Percentiles rank a stretch among this genome's conserved stretches.
Conservation (phyloP, 352 stramenopile species). For the Phytophthora nicotianae region DNA sequence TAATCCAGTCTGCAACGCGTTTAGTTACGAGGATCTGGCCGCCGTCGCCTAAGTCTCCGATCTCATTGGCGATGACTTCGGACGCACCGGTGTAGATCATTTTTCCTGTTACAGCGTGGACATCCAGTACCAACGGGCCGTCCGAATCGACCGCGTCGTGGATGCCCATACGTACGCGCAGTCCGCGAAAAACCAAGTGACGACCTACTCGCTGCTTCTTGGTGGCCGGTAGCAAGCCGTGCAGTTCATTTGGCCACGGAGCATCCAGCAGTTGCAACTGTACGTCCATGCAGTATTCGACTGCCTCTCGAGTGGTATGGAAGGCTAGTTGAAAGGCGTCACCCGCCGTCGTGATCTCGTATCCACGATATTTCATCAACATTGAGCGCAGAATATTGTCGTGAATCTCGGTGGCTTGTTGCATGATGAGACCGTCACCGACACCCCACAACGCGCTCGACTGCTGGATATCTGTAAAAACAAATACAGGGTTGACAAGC, state of each 20-base stretch:
- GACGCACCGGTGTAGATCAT: constrained; percentile 55
- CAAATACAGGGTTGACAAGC: constrained; percentile 54
- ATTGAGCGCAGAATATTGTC: constrained; percentile 49
- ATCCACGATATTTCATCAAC: constrained; percentile 52
- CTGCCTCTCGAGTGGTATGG: constrained; percentile 55
- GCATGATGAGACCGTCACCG: constrained; percentile 48
- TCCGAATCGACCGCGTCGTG: constrained; percentile 46
- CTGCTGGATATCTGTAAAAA: constrained; percentile 69
- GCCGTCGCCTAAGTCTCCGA: constrained; percentile 52
- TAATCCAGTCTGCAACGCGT: constrained; percentile 49
- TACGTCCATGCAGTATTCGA: constrained; percentile 61
- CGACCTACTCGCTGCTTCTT: constrained; percentile 36
- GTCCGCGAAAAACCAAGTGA: constrained; percentile 46
- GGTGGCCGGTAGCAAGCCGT: constrained; percentile 41
- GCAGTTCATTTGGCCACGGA: constrained; percentile 48
- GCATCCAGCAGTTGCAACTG: constrained; percentile 48
- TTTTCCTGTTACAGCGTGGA: constrained; percentile 52
- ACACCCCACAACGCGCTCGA: constrained; percentile 57
- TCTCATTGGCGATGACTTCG: constrained; percentile 53
- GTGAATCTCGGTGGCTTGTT: constrained; percentile 53
- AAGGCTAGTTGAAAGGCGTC: constrained; percentile 66
- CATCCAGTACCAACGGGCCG: constrained; percentile 37
- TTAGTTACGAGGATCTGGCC: constrained; percentile 55
- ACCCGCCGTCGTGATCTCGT: constrained; percentile 61
- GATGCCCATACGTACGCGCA: constrained; percentile 65